Base-by-base conservation (phyloP, 345 rosid species). In the Citrus trifoliata region DNA sequence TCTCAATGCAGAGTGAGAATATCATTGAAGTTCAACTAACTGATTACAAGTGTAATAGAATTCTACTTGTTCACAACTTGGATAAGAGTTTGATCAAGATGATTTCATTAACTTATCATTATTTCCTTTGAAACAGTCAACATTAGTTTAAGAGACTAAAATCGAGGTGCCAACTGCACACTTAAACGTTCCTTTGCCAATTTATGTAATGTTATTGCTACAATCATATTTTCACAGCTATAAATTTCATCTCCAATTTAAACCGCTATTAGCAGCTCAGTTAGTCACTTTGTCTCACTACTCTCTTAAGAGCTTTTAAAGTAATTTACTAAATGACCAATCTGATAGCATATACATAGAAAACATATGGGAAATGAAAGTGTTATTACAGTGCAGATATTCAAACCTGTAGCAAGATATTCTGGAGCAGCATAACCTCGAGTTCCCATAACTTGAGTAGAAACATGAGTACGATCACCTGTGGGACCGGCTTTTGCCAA, bases 401-500 rank as follows among this genome's bases (percentile, higher is more conserved):
- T 38, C 78, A 58, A 48, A 87, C 94, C 91, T 82, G 94, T 88
- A 32, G 89, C 91, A 35, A 89, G 74, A 63, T 90, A 90, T 62
- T 89, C 91, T 10, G 94, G 94, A 14, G 91, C 92, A 58, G 88
- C 87, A 75, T 90, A 90, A 55, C 94, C 94, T 25, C 84, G 78
- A 75, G 94, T 88, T 22, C 94, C 92, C 83, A 89, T 55, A 33
- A 90, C 85, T 80, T 77, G 88, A 74, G 94, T 89, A 8, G 91
- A 84, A 71, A 87, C 89, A 68, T 91, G 90, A 65, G 89, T 80
- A 51, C 60, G 77, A 64, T 83, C 92, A 32, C 90, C 91, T 19
- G 87, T 84, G 3, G 91, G 92, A 30, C 92, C 94, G 22, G 89
- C 90, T 82, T 84, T 91, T 68, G 92, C 94, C 65, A 85, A 86